Evolutionary conservation across 176 grass and related monocot genomes (phyloP), one percentile per base, ranked within the genome.

Genomic region (Tillandsia fasciculata): DNA sequence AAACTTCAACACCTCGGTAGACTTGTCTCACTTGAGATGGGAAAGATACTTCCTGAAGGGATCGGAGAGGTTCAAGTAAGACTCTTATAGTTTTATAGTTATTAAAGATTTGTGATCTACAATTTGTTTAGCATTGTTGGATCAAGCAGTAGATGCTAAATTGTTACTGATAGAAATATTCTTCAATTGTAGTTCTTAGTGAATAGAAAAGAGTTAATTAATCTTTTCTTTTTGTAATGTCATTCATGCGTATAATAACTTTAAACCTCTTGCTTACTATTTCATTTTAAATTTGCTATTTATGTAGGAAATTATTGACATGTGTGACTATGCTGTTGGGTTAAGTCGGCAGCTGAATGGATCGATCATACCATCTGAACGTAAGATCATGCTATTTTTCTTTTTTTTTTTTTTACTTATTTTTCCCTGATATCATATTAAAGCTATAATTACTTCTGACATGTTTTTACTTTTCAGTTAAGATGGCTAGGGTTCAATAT

Each of bases 241-340:
- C 33, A 42, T 42, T 42, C 33, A 42, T 42, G 33, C 4, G 3
- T 4, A 42, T 42, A 42, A 42, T 42, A 42, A 42, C 33, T 42
- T 42, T 42, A 42, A 42, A 7, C 33, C 33, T 42, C 33, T 42
- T 42, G 33, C 33, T 42, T 42, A 42, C 33, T 42, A 42, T 42
- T 42, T 42, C 5, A 42, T 42, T 1, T 3, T 42, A 42, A 42
- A 42, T 42, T 42, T 42, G 33, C 33, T 42, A 42, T 74, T 72
- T 83, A 10, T 81, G 64, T 75, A 99, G 94, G 94, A 99, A 99
- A 90, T 99, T 63, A 99, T 99, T 74, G 94, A 99, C 77, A 99
- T 99, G 94, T 99, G 94, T 71, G 94, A 99, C 70, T 99, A 93
- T 93, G 89, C 94, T 79, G 94, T 99, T 83, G 94, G 94, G 69